Percentiles rank a stretch among this genome's conserved stretches.
These are phyloP conservation scores for Pleurotus pulmonarius DNA, from an alignment of 768 basidiomycete species.

Conservation along the genomic window DNA sequence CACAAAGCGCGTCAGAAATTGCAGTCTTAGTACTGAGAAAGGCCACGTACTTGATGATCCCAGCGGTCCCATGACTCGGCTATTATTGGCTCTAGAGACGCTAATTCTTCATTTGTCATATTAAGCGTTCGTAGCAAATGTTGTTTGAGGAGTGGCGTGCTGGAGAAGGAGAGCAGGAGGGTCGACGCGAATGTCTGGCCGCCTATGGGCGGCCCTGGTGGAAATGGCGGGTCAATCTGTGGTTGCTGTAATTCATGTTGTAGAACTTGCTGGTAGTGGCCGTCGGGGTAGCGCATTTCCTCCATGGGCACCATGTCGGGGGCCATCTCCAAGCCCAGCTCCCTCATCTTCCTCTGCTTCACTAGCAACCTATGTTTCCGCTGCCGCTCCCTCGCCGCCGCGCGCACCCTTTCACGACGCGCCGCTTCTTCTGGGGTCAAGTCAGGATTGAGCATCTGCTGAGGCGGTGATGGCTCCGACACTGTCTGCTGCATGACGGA, in stretches of 20 bases:
- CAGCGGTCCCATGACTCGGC: slow-evolving; percentile 86
- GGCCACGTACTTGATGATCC: slow-evolving; percentile 67
- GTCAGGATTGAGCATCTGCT: slow-evolving; percentile 17
- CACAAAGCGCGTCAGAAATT: slow-evolving; percentile 5
- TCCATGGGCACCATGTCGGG: slow-evolving; percentile 68
- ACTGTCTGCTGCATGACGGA: slow-evolving; percentile 29
- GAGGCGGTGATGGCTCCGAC: slow-evolving; percentile 19
- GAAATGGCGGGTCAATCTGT: slow-evolving; percentile 56
- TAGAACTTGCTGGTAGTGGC: slow-evolving; percentile 40
- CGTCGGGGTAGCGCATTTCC: slow-evolving; percentile 57
- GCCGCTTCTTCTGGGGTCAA: slow-evolving; percentile 63
- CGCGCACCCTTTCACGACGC: slow-evolving; percentile 67
- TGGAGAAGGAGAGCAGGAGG: slow-evolving; percentile 71
- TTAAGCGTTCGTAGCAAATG: slow-evolving; percentile 68
- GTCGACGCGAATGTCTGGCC: slow-evolving; percentile 82
- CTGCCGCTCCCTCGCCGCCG: slow-evolving; percentile 77
- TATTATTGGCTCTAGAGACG: slow-evolving; percentile 73
- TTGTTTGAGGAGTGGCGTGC: slow-evolving; percentile 68
- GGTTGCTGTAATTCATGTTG: slow-evolving; percentile 38
- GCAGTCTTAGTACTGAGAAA: slow-evolving; percentile 5
- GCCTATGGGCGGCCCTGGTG: slow-evolving; percentile 50
- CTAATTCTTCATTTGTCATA: slow-evolving; percentile 78
- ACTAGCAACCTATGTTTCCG: slow-evolving; percentile 77
- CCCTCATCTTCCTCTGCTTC: slow-evolving; percentile 78
- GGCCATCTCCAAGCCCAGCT: slow-evolving; percentile 80